Evolutionary conservation across 2,329 filamentous ascomycete species (phyloP).

Genomic region (Xylariaceae sp.): DNA sequence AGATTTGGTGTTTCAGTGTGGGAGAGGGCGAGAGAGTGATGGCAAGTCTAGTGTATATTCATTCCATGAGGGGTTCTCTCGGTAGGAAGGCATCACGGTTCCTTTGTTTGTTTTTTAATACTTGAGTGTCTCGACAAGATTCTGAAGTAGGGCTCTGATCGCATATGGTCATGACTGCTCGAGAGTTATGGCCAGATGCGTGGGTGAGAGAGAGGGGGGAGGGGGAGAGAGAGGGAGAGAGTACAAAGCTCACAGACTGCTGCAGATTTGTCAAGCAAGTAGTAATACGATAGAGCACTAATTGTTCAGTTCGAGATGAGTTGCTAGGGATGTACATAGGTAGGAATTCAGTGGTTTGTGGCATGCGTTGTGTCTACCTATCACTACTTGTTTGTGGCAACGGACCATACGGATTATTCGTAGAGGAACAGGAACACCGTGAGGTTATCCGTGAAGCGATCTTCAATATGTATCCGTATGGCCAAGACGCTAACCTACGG

Average conservation of each 20-base stretch:
- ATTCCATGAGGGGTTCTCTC: conserved; percentile 29
- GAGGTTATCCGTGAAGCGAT: too few relatives aligned
- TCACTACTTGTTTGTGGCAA: too few relatives aligned
- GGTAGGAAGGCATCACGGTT: conserved; percentile 26
- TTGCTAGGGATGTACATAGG: neutral
- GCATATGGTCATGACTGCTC: conserved; percentile 21
- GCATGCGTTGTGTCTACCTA: neutral
- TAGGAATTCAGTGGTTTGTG: neutral
- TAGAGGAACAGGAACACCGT: too few relatives aligned
- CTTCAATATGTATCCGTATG: too few relatives aligned
- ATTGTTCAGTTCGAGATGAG: conserved; percentile 13
- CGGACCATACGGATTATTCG: too few relatives aligned
- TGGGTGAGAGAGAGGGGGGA: neutral
- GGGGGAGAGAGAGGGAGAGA: neutral
- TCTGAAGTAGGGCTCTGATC: conserved; percentile 23
- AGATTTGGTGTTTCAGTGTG: conserved; percentile 9
- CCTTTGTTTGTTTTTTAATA: conserved; percentile 30
- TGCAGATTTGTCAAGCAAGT: conserved; percentile 22
- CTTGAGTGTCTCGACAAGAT: conserved; percentile 25
- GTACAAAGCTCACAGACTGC: conserved; percentile 22
- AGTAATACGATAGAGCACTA: conserved; percentile 30
- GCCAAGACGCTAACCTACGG: too few relatives aligned
- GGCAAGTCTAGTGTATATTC: conserved; percentile 25
- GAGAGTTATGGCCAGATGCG: conserved; percentile 17
- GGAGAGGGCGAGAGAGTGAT: conserved; percentile 15